These are phyloP conservation scores for Byssothecium circinans DNA, from an alignment of 2,329 filamentous ascomycete species.

Conservation along the genomic window DNA sequence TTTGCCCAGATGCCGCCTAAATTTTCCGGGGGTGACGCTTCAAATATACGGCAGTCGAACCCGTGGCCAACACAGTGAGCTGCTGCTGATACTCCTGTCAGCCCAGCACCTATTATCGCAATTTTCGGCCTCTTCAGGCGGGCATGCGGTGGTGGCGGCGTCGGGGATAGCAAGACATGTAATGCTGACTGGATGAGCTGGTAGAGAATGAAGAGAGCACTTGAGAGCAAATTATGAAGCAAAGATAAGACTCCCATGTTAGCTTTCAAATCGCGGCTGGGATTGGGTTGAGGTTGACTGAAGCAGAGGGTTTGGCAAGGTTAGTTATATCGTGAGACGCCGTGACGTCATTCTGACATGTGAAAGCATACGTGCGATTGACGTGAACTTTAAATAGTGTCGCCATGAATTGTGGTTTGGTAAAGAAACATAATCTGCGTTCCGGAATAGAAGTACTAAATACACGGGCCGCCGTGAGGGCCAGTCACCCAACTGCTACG, in stretches of 20 bases:
- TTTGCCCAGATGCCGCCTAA: slow-evolving; percentile 81
- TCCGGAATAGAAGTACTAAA: no score
- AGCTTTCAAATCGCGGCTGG: neutral
- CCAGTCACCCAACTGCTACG: no score
- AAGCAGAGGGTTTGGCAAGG: neutral
- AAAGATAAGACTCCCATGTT: slow-evolving; percentile 23
- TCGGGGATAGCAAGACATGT: slow-evolving; percentile 67
- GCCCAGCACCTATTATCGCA: slow-evolving; percentile 52
- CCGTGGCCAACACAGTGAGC: slow-evolving; percentile 84
- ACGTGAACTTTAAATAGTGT: neutral
- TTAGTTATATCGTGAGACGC: neutral
- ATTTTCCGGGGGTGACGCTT: slow-evolving; percentile 65
- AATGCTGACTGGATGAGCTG: slow-evolving; percentile 66
- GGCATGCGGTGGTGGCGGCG: slow-evolving; percentile 62
- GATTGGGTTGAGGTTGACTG: neutral
- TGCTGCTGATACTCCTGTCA: slow-evolving; percentile 77
- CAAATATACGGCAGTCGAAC: slow-evolving; percentile 79
- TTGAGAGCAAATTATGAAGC: slow-evolving; percentile 36
- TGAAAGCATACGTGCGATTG: neutral
- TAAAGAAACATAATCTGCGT: no score
- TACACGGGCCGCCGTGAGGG: no score
- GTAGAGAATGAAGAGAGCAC: slow-evolving; percentile 62
- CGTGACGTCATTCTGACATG: neutral
- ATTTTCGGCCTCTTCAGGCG: slow-evolving; percentile 62
- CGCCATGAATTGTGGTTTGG: no score